Evolutionary conservation across 768 basidiomycete species (phyloP), one percentile per base, ranked within the genome.

Genomic region (Leucocoprinus leucothites): DNA sequence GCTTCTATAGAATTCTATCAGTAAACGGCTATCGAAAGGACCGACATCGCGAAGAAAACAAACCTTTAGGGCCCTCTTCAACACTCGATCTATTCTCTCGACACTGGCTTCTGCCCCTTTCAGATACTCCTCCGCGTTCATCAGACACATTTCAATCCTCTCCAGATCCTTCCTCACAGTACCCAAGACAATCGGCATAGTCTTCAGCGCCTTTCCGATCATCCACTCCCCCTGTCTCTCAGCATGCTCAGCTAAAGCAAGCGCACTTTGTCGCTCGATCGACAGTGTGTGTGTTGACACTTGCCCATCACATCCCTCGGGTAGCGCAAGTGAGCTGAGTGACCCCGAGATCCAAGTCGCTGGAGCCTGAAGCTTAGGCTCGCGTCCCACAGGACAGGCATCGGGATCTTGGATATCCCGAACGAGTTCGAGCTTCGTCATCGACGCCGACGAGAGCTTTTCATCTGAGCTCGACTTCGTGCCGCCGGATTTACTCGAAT

Each of bases 161-260:
- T 73, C 71, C 31, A 91, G 67, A 62, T 89, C 88, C 34, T 78
- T 78, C 43, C 74, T 73, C 1, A 80, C 81, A 6, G 78, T 76
- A 34, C 74, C 75, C 14, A 89, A 67, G 9, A 82, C 74, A 28
- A 75, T 66, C 42, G 80, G 74, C 8, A 76, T 74, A 4, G 74
- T 78, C 18, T 68, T 73, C 11, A 78, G 64, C 9, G 77, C 73
- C 5, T 65, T 63, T 52, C 74, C 71, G 48, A 77, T 73, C n/a
- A 66, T 66, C 9, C 64, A 58, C 42, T 78, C 73, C 26, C 72
- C 65, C 1, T 47, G 22, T 31, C 34, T 57, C 24, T 57, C 42
- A 24, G 51, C 57, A 22, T 56, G 19, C 19, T 45, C 51, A 14
- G 40, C 56, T 11, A 53, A 44, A 14, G 16, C 7, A 6, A 28